Base-by-base conservation (phyloP, 2,329 filamentous ascomycete genomes). In the Leptographium lundbergii region DNA sequence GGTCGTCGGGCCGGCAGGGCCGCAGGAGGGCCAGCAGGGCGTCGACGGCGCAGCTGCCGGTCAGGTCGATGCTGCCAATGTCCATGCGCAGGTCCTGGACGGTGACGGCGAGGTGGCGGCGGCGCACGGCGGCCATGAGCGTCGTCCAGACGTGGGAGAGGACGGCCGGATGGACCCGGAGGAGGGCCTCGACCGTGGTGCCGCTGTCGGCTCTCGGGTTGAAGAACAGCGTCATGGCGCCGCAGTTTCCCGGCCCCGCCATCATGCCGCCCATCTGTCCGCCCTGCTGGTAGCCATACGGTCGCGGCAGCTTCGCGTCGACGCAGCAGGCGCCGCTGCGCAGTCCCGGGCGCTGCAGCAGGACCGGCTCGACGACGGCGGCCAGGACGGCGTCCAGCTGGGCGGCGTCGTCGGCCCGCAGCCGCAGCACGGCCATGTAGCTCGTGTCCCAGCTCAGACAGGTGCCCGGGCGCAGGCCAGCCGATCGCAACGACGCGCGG, bases 361-460 rank as follows among this genome's bases (percentile, higher is more conserved):
- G 59, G 9, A 54, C 58, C 22, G 60, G 61, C 50, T 59, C 60
- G 7, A 63, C 54, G 10, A 65, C 57, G 19, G 56, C n/a, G 6
- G 39, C 50, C 54, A 66, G 57, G 10, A 59, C 60, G 13, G 22
- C 52, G 32, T 55, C 27, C 22, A 66, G 22, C n/a, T 60, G 50
- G 14, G 6, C 4, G 2, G 42, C 52, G 4, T 50, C 22, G 47
- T 11, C 24, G 24, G 91, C 94, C 64, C 86, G 85, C 4, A 97
- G 69, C 17, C 86, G 80, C 63, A 97, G 87, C 1, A 90, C 96
- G 65, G 89, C 88, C 75, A 94, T 87, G 69, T 96, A 99, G 69
- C 91, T 97, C 76, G 84, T 89, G 72, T 99, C 94, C 91, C 92
- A 97, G 1, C 85, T 85, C 1, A 61, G 39, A 54, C 62, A 63